A percentile compares a stretch with the other conserved stretches of the same genome.
Conservation (phyloP, 768 basidiomycete species). For the Myochromella boudieri region DNA sequence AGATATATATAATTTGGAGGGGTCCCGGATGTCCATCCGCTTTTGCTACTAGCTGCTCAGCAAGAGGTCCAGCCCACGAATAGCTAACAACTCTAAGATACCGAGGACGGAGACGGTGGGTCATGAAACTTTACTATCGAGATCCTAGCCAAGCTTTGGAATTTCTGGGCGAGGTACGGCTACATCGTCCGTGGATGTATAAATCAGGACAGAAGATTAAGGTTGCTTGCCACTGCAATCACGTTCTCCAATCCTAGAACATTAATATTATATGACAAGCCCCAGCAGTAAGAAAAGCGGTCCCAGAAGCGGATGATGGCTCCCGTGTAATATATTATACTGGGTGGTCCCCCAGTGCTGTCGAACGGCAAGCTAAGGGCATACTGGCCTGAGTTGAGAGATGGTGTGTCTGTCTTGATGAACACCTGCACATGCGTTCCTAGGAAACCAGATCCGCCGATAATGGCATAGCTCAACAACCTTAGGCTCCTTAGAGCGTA, state of each 20-base stretch:
- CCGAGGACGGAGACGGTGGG: constrained; percentile 35
- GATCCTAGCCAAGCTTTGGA: constrained; percentile 25
- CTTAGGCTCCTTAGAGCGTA: constrained; percentile 23
- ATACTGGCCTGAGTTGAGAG: constrained; percentile 23
- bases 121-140: constrained; percentile 37
- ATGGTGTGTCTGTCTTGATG: constrained; percentile 30
- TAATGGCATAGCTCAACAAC: constrained; percentile 25
- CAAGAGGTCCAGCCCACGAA: constrained; percentile 52
- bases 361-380: constrained; percentile 24
- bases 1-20: constrained; percentile 26
- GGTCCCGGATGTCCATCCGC: constrained; percentile 51
- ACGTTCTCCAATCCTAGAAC: constrained; percentile 49
- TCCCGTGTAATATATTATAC: constrained; percentile 58
- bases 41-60: constrained; percentile 51
- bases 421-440: constrained; percentile 24
- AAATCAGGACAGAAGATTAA: constrained; percentile 43
- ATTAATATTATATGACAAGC: constrained; percentile 48
- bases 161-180: constrained; percentile 39
- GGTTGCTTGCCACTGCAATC: constrained; percentile 39
- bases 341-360: constrained; percentile 40
- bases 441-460: constrained; percentile 33
- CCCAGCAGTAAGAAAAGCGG: constrained; percentile 38
- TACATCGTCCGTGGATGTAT: constrained; percentile 44
- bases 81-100: constrained; percentile 47
- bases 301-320: constrained; percentile 60